Base-by-base conservation (phyloP, 495 filamentous ascomycete species). In the Daldinia loculata region DNA sequence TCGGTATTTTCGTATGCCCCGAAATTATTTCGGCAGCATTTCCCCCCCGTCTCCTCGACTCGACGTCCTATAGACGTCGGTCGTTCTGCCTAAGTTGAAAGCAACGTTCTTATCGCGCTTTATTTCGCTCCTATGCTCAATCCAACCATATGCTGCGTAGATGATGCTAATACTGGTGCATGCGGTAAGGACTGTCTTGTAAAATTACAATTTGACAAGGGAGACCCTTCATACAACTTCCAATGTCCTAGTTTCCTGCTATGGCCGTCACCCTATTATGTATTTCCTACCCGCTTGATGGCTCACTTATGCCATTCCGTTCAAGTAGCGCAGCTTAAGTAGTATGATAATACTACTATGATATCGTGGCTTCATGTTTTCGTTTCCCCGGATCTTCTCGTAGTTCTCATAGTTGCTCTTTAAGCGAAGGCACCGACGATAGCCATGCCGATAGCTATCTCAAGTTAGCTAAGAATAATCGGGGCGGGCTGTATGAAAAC, bases 381-480 rank as follows among this genome's bases (percentile, higher is more conserved):
- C 6, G 19, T 50, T 58, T 63, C 26, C 17, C 52, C 41, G 24
- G 22, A 6, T 57, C 58, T 43, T 34, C 60, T 64, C 60, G 45
- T 43, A n/a, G 38, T 5, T 14, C 63, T 65, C 41, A 27, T 57
- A 39, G 36, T 11, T 24, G 22, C 30, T 48, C 30, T 59, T 77
- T 80, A 83, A 26, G 82, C 82, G 69, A 81, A 80, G 66, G 84
- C 84, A 76, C 81, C 88, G 82, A 87, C 84, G 82, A 88, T 87
- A 80, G 90, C 88, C 90, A 92, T 92, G 83, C 76, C 77, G 41
- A 62, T 61, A 51, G 76, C 78, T 77, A 43, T 55, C 41, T 29
- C 12, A 7, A 27, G 63, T 81, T 57, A 81, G 75, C 51, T 3
- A 52, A n/a, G 26, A 17, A 3, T 29, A 1, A 22, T 24, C 39